Base-by-base conservation (phyloP, 805 yeast species). In the Cyberlindnera amylophila region DNA sequence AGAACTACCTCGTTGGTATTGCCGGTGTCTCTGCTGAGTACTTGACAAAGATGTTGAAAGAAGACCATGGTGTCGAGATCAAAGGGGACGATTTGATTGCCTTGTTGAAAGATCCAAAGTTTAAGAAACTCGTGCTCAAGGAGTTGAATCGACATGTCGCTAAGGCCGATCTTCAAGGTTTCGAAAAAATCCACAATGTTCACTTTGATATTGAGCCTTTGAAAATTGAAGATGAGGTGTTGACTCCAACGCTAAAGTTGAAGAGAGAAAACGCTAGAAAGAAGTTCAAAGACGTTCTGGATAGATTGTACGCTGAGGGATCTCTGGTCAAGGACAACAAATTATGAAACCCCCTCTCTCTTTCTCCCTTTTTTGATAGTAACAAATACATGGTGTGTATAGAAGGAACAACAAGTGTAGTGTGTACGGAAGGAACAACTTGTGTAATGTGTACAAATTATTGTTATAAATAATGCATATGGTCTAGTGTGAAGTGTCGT, bases 231-330 rank as follows among this genome's bases (percentile, higher is more conserved):
- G 77, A 78, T 46, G 80, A 77, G 38, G 72, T 77, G 5, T 59
- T 82, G 28, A 83, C 91, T 3, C 90, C 89, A 31, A 82, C 89
- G 9, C 53, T 76, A 46, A 77, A 77, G 57, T 61, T 76, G 41
- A 75, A 75, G 59, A 65, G 85, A 45, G 64, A 71, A 1, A 64
- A 65, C 28, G 77, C 80, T 0, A 68, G 67, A 32, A 66, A 67
- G 55, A 61, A 59, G 39, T 79, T 72, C 55, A 57, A 61, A 33
- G 41, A 52, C 7, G 65, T 64, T 14, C 58, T 79, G 37, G 67
- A 68, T 15, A 47, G 43, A 3, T 54, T 79, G 64, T 79, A 79
- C 49, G 61, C 57, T 36, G 82, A 79, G 54, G 82, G 82, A 4
- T 63, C 69, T 6, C 38, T 67, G 35, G 49, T 63, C 18, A 56